These are phyloP conservation scores for Friedmanniomyces simplex DNA, from an alignment of 495 filamentous ascomycete genomes.

Conservation along the genomic window DNA sequence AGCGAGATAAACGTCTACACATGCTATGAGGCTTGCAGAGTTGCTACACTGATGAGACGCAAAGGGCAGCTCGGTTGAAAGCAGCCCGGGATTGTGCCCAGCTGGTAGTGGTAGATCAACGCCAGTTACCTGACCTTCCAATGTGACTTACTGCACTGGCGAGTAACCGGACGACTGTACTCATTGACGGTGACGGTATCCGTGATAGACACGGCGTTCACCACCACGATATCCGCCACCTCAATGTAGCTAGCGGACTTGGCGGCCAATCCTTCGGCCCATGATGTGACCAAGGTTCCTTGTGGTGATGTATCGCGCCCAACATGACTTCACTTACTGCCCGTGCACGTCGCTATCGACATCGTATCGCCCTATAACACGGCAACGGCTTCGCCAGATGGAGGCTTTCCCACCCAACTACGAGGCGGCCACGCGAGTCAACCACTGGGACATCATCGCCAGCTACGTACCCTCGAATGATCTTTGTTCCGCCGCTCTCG, in stretches of 20 bases:
- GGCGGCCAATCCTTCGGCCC: background rate
- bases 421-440: conserved; percentile 45
- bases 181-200: too few species aligned
- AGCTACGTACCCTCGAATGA: conserved; percentile 49
- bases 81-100: too few species aligned
- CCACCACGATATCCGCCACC: too few species aligned
- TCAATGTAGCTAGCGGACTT: background rate
- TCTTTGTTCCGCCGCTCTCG: conserved; percentile 48
- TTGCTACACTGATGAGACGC: too few species aligned
- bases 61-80: too few species aligned
- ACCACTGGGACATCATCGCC: conserved; percentile 54
- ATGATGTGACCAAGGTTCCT: background rate
- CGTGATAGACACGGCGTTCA: too few species aligned
- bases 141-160: too few species aligned
- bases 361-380: background rate
- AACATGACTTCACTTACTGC: background rate
- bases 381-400: conserved; percentile 8
- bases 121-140: too few species aligned
- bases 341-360: background rate
- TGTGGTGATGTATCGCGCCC: background rate
- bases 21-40: too few species aligned
- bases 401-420: conserved; percentile 52
- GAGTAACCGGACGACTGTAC: too few species aligned
- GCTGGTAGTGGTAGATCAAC: too few species aligned
- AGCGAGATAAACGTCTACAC: too few species aligned